Base-by-base conservation (phyloP, 106 monocot species). In the Allium cepa region DNA sequence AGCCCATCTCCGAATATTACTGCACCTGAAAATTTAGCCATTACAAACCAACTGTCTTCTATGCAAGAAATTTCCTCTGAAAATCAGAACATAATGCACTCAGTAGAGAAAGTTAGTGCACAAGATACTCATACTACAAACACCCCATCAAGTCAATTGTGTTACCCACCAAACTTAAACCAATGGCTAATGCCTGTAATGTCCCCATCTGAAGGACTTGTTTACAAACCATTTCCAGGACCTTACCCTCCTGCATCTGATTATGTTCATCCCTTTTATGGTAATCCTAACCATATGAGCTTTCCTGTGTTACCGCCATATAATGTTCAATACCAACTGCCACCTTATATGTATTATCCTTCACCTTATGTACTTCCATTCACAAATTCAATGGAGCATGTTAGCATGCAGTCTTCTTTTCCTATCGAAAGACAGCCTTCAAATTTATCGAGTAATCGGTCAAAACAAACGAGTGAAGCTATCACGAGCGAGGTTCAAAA, bases 181-280 rank as follows among this genome's bases (percentile, higher is more conserved):
- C 93, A 93, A 49, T 93, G 93, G 93, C 48, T 93, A 50, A 66
- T 93, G 63, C 93, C 93, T 60, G 89, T 93, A 2, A 82, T 93
- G 93, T 89, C 89, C 7, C 93, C 85, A 46, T 86, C 77, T 15
- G 93, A 93, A 79, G 93, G 93, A 26, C 79, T 93, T 49, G 69
- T 89, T n/a, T 93, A 89, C 77, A 93, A 93, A 56, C 93, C 93
- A 13, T 89, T 79, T 67, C 10, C 74, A 6, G 88, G 85, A 0
- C 75, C 76, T 3, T 88, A 69, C 55, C 85, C 83, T 26, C 83
- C 84, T n/a, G 47, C 64, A 49, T 57, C 69, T 15, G 82, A 79
- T 22, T 80, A 84, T 74, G 68, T 83, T 56, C 45, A 84, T 46
- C 88, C 92, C 8, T 50, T 85, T 68, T 81, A 73, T 78, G 82